Conservation (phyloP, 495 filamentous ascomycete genomes). For the Physcia stellaris region DNA sequence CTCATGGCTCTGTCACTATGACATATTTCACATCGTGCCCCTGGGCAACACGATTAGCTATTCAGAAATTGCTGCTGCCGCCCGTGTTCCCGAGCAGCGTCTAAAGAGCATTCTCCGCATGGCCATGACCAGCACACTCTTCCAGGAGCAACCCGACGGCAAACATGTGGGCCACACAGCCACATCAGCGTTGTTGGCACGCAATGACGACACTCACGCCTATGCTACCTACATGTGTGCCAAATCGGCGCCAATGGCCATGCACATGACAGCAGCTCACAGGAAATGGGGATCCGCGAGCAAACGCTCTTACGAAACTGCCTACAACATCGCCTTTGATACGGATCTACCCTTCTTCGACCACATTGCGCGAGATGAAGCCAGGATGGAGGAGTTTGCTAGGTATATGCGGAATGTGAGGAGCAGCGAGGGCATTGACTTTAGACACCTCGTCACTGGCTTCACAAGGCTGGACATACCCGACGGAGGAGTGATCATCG, state of each 20-base stretch:
- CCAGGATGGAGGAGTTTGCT: slow-evolving; percentile 10
- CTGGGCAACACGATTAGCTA: slow-evolving; percentile 17
- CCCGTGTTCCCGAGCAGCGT: slow-evolving; percentile 14
- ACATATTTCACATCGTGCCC: slow-evolving; percentile 17
- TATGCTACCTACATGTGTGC: slow-evolving; percentile 16
- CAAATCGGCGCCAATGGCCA: slow-evolving; percentile 9
- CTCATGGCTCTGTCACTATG: slow-evolving; percentile 18
- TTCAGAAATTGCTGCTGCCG: slow-evolving; percentile 13
- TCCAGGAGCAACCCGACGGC: slow-evolving; percentile 12
- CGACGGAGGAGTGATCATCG: slow-evolving; percentile 11
- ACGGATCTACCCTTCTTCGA: slow-evolving; percentile 19
- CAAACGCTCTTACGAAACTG: slow-evolving; percentile 14
- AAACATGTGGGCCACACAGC: slow-evolving; percentile 16
- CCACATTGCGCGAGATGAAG: slow-evolving; percentile 5
- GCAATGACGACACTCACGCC: slow-evolving; percentile 11
- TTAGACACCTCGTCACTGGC: slow-evolving; percentile 16
- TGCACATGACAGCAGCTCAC: slow-evolving; percentile 11
- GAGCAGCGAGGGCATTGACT: slow-evolving; percentile 8
- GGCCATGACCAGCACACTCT: slow-evolving; percentile 22
- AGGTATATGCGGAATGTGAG: slow-evolving; percentile 15
- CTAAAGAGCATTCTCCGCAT: slow-evolving; percentile 22
- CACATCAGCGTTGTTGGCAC: slow-evolving; percentile 16
- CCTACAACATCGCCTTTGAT: slow-evolving; percentile 17
- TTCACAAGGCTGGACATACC: slow-evolving; percentile 15
- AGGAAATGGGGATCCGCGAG: slow-evolving; percentile 12